Evolutionary conservation across 2,329 filamentous ascomycete genomes (phyloP).

Genomic region (Emericellopsis atlantica): DNA sequence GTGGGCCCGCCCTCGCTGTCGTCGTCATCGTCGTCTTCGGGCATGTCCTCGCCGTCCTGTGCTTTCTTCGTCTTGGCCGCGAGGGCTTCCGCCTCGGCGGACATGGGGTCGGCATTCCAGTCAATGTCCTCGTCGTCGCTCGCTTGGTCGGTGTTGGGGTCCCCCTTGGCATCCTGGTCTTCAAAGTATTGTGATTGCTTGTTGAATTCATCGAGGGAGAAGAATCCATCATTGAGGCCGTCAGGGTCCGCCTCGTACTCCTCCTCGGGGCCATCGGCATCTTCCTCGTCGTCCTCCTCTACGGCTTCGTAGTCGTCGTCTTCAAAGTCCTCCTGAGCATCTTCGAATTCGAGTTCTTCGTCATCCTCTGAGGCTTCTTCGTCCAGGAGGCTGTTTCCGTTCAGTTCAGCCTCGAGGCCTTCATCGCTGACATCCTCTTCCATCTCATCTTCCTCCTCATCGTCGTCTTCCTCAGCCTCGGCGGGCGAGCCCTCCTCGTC

Average conservation of each 20-base stretch:
- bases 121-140: constrained; percentile 82
- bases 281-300: constrained; percentile 2
- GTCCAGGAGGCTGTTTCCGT: constrained; percentile 14
- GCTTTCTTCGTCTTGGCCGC: constrained; percentile 20
- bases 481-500: constrained; percentile 16
- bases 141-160: constrained; percentile 58
- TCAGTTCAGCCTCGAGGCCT: constrained; percentile 3
- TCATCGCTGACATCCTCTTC: constrained; percentile 10
- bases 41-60: constrained; percentile 12
- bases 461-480: constrained; percentile 6
- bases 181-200: constrained; percentile 84
- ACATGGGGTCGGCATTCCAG: constrained; percentile 64
- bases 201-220: constrained; percentile 96
- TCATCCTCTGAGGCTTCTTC: constrained; percentile 22
- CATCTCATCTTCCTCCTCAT: constrained; percentile 21
- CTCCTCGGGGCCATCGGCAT: constrained; percentile 30
- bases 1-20: constrained; percentile 65
- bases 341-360: constrained; percentile 15
- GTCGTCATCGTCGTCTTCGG: constrained; percentile 43
- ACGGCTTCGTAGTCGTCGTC: constrained; percentile 23
- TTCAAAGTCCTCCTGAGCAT: constrained; percentile 18
- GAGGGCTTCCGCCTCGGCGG: constrained; percentile 16
- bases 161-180: constrained; percentile 67
- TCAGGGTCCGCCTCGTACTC: constrained; percentile 50
- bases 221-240: constrained; percentile 93